These are phyloP conservation scores for Hydnum rufescens DNA, from an alignment of 768 basidiomycete genomes.

Conservation along the genomic window DNA sequence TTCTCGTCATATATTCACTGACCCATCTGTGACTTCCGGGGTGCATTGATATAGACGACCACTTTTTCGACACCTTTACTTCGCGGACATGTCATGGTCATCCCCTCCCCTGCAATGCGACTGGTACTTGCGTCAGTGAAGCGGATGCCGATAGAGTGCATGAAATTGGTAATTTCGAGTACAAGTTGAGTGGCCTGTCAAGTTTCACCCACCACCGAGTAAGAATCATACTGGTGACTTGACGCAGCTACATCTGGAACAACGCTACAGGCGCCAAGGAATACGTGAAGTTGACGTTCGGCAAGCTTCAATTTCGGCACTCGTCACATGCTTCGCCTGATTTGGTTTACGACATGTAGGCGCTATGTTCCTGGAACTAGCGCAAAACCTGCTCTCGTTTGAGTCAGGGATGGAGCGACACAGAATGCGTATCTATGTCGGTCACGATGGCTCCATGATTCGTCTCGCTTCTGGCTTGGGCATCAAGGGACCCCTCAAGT, in stretches of 20 bases:
- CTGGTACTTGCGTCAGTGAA: conserved; percentile 23
- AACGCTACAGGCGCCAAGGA: conserved; percentile 24
- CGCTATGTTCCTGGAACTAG: conserved; percentile 28
- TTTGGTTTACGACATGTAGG: conserved; percentile 15
- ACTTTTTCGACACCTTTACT: conserved; percentile 33
- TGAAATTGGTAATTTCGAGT: conserved; percentile 23
- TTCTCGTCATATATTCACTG: too few species aligned
- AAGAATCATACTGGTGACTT: neutral
- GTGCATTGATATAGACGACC: conserved; percentile 20
- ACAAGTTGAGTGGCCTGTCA: conserved; percentile 19
- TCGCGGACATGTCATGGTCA: conserved; percentile 29
- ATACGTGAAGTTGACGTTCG: conserved; percentile 28
- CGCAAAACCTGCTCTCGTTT: conserved; percentile 22
- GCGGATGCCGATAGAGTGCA: conserved; percentile 21
- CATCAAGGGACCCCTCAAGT: conserved; percentile 18
- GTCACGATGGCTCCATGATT: conserved; percentile 30
- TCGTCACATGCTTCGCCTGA: neutral
- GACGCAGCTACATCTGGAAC: conserved; percentile 31
- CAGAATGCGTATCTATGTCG: conserved; percentile 26
- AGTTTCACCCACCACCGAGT: neutral
- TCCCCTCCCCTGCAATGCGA: conserved; percentile 25
- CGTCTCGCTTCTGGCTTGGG: conserved; percentile 25
- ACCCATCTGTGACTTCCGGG: neutral
- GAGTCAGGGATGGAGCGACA: conserved; percentile 17
- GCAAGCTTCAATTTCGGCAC: conserved; percentile 13